A percentile compares a stretch with the other conserved stretches of the same genome.
Conservation (phyloP, 371 early-diverging fungal species). For the Apophysomyces ossiformis region DNA sequence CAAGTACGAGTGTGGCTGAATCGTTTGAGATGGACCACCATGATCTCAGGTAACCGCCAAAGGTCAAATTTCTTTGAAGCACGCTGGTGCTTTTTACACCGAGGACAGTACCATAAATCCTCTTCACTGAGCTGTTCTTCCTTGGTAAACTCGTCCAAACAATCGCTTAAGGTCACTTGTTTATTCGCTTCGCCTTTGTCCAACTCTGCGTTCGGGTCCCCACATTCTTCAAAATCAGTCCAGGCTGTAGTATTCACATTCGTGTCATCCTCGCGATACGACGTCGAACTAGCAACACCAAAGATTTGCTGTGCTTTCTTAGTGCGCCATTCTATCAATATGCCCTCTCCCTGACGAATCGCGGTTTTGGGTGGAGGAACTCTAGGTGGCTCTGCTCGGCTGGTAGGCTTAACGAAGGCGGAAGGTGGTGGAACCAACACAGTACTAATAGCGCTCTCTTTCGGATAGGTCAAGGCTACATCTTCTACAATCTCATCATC, state of each 20-base stretch:
- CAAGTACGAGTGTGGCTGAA: conserved; percentile 66
- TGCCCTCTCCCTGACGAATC: conserved; percentile 49
- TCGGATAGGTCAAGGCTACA: conserved; percentile 10
- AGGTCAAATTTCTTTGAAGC: conserved; percentile 64
- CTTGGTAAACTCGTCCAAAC: conserved; percentile 64
- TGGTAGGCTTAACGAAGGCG: neutral
- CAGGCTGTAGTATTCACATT: conserved; percentile 31
- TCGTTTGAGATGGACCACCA: conserved; percentile 71
- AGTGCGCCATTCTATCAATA: conserved; percentile 35
- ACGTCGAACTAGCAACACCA: conserved; percentile 19
- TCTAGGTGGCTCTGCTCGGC: conserved; percentile 3
- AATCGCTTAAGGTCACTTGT: conserved; percentile 49
- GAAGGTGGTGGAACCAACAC: conserved; percentile 9
- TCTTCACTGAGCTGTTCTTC: conserved; percentile 65
- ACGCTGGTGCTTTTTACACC: conserved; percentile 59
- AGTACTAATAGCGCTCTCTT: conserved; percentile 11
- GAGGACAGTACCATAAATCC: conserved; percentile 71
- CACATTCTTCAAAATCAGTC: conserved; percentile 29
- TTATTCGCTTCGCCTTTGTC: conserved; percentile 17
- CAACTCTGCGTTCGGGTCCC: conserved; percentile 24
- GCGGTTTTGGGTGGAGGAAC: conserved; percentile 13
- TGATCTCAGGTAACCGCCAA: conserved; percentile 56
- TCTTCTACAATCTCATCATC: conserved; percentile 30
- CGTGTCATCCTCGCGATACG: conserved; percentile 9
- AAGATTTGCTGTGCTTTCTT: conserved; percentile 38